Evolutionary conservation across 2,329 filamentous ascomycete species (phyloP).

Genomic region (Fusarium cyanostomum): DNA sequence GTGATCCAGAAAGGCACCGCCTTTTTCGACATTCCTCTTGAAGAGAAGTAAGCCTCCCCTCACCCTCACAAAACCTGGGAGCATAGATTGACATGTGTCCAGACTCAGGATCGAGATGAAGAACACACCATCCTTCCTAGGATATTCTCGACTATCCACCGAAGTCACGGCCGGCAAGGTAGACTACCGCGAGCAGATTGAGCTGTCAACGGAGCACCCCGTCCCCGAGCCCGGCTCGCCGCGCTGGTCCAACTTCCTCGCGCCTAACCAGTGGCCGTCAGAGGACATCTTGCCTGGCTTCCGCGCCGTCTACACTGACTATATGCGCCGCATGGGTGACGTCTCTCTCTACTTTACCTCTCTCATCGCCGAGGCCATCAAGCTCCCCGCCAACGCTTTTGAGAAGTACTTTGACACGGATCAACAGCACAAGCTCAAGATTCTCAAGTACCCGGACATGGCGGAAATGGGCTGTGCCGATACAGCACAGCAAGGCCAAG

Average conservation of each 20-base stretch:
- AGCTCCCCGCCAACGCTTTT: conserved; percentile 75
- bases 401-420: conserved; percentile 78
- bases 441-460: no score
- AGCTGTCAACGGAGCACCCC: background rate
- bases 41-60: background rate
- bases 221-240: background rate
- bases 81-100: no score
- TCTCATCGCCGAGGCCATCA: conserved; percentile 84
- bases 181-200: background rate
- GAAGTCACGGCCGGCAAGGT: background rate
- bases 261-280: background rate
- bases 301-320: background rate
- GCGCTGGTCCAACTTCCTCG: background rate
- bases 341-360: conserved; percentile 80
- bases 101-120: background rate
- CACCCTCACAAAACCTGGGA: no score
- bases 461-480: no score
- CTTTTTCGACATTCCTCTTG: background rate
- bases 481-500: no score
- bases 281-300: background rate
- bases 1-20: background rate
- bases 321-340: conserved; percentile 68
- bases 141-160: background rate
- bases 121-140: background rate
- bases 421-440: conserved; percentile 53